Evolutionary conservation across 2,329 filamentous ascomycete genomes (phyloP).

Genomic region (Apiospora koreana): DNA sequence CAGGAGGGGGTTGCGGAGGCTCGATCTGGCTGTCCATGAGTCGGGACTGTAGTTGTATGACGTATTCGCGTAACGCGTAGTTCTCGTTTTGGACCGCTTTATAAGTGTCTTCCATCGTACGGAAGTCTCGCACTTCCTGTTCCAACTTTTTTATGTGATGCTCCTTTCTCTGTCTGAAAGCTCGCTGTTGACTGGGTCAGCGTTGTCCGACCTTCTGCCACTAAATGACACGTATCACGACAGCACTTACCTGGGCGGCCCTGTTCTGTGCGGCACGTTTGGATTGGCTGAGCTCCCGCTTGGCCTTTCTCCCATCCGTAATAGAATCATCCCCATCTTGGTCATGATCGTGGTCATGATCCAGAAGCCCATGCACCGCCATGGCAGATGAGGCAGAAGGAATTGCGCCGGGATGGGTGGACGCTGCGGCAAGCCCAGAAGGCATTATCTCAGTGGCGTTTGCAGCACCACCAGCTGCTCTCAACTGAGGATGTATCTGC

Average conservation of each 20-base stretch:
- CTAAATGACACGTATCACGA: neutral
- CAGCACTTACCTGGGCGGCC: slow-evolving; percentile 77
- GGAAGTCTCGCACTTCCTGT: slow-evolving; percentile 83
- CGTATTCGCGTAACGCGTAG: slow-evolving; percentile 87
- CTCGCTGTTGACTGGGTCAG: slow-evolving; percentile 54
- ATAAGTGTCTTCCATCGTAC: slow-evolving; percentile 72
- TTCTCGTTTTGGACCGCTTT: slow-evolving; percentile 87
- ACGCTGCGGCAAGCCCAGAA: slow-evolving; percentile 29
- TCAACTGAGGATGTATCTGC: slow-evolving; percentile 29
- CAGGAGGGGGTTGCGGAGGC: slow-evolving; percentile 79
- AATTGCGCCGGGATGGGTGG: slow-evolving; percentile 30
- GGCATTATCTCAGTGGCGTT: slow-evolving; percentile 33
- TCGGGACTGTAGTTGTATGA: slow-evolving; percentile 84
- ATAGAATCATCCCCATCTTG: slow-evolving; percentile 34
- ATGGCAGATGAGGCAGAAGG: slow-evolving; percentile 28
- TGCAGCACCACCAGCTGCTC: slow-evolving; percentile 24
- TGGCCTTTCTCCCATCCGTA: slow-evolving; percentile 70
- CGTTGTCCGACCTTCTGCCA: neutral
- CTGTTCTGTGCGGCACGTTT: slow-evolving; percentile 97
- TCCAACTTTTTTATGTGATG: slow-evolving; percentile 98
- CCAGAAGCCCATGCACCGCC: slow-evolving; percentile 33
- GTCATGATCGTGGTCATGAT: slow-evolving; percentile 30
- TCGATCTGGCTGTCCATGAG: slow-evolving; percentile 83
- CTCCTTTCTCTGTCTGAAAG: slow-evolving; percentile 96
- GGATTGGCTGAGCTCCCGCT: slow-evolving; percentile 89